Conservation (phyloP, 768 basidiomycete species). For the Macrolepiota fuliginosa region DNA sequence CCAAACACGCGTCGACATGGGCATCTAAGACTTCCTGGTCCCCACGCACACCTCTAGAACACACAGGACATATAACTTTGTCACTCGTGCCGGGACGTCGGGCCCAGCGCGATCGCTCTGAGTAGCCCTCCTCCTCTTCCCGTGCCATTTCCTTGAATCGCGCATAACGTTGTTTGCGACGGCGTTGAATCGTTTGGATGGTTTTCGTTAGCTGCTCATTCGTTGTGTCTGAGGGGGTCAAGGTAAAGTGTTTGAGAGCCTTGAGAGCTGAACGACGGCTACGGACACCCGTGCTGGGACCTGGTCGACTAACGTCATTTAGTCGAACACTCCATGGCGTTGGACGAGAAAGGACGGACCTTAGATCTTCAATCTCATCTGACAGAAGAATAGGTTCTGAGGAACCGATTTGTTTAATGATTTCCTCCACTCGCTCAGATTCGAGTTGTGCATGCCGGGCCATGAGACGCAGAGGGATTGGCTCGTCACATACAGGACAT, state of each 20-base stretch:
- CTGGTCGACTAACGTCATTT: slow-evolving; percentile 23
- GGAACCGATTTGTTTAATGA: slow-evolving; percentile 63
- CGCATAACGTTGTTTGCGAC: slow-evolving; percentile 65
- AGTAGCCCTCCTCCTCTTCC: slow-evolving; percentile 51
- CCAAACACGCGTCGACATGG: slow-evolving; percentile 80
- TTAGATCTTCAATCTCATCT: slow-evolving; percentile 48
- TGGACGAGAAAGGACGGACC: slow-evolving; percentile 35
- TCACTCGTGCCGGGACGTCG: slow-evolving; percentile 28
- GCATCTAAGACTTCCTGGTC: slow-evolving; percentile 75
- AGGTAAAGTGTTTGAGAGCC: slow-evolving; percentile 36
- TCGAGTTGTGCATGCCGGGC: slow-evolving; percentile 64
- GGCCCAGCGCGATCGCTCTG: slow-evolving; percentile 27
- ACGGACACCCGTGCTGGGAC: slow-evolving; percentile 28
- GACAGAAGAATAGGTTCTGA: slow-evolving; percentile 42
- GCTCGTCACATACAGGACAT: slow-evolving; percentile 75
- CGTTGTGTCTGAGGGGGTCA: slow-evolving; percentile 10
- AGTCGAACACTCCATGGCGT: neutral
- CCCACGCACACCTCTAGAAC: slow-evolving; percentile 52
- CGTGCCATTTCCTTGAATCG: slow-evolving; percentile 65
- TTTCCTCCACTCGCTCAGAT: slow-evolving; percentile 63
- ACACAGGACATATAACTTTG: slow-evolving; percentile 69
- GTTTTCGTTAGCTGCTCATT: slow-evolving; percentile 45
- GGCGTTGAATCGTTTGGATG: slow-evolving; percentile 61
- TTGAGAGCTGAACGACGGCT: slow-evolving; percentile 36
- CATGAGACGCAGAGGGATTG: slow-evolving; percentile 71